These are phyloP conservation scores for Calamus simplicifolius DNA, from an alignment of 176 grass and related monocot genomes.

Conservation along the genomic window DNA sequence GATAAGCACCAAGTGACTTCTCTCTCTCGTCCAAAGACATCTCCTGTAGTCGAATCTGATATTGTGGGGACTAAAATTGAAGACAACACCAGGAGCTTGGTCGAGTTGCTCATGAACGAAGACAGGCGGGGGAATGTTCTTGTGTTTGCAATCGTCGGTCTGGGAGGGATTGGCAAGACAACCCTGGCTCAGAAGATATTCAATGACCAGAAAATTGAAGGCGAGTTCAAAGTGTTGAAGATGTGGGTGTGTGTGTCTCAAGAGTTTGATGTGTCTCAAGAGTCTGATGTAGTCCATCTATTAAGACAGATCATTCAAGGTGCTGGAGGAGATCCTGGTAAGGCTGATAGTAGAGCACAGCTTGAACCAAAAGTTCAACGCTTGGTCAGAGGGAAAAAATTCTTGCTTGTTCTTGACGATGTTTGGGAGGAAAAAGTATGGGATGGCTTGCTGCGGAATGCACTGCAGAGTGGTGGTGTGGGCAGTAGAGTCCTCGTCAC, in stretches of 20 bases:
- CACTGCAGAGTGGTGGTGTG: conserved; percentile 20
- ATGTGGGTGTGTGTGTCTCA: conserved; percentile 26
- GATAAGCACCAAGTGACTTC: not conserved
- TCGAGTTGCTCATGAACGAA: no score
- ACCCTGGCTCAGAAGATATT: no score
- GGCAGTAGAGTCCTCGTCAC: conserved; percentile 57
- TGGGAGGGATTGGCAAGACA: no score
- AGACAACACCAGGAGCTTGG: no score
- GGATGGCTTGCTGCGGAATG: conserved; percentile 28
- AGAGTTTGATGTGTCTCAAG: not conserved
- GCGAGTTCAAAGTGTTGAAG: conserved; percentile 10
- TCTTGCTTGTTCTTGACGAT: conserved; percentile 56
- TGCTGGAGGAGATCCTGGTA: not conserved
- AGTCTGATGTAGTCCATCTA: not conserved
- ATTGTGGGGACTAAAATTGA: conserved; percentile 18
- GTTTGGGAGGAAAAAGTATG: conserved; percentile 34
- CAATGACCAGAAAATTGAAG: not conserved
- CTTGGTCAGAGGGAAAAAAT: conserved; percentile 28
- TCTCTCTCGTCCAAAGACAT: not conserved
- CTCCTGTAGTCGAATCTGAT: not conserved
- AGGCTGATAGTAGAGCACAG: not conserved
- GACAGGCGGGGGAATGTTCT: no score
- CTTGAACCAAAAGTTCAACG: not conserved
- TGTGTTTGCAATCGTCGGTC: no score
- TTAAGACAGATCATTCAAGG: conserved; percentile 15